Percentiles rank a stretch among this genome's conserved stretches.
Conservation (phyloP, 176 grass and related monocot species). For the Carex kokanica region DNA sequence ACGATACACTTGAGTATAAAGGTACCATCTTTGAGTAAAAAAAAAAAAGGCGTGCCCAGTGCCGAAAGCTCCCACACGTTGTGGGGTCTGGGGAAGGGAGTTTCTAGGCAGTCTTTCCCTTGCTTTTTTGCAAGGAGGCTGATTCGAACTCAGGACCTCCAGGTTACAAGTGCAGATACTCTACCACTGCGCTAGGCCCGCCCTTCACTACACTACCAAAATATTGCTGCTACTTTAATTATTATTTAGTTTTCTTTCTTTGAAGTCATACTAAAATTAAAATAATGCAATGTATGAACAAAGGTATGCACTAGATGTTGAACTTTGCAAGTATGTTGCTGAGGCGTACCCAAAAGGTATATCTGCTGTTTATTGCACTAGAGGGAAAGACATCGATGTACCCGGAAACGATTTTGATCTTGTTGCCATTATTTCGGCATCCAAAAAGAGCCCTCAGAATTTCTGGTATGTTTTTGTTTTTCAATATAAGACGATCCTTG, state of each 20-base stretch:
- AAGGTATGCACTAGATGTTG: constrained; percentile 69
- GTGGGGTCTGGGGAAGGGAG: no score
- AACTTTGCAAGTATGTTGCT: constrained; percentile 76
- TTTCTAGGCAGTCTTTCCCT: no score
- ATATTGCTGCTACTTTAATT: constrained; percentile 10
- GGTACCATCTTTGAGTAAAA: neutral
- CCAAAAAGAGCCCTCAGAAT: constrained; percentile 82
- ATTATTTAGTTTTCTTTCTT: constrained; percentile 28
- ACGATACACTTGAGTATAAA: constrained; percentile 17
- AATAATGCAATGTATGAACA: constrained; percentile 28
- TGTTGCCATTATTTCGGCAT: constrained; percentile 63
- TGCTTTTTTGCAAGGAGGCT: no score
- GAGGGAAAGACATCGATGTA: constrained; percentile 73
- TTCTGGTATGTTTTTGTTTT: constrained; percentile 63
- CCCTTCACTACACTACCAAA: neutral
- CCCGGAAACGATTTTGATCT: constrained; percentile 87
- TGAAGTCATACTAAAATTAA: neutral
- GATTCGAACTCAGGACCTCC: no score
- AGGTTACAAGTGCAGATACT: no score
- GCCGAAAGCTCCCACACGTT: no score
- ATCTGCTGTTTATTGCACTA: constrained; percentile 77
- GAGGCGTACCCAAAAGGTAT: constrained; percentile 90
- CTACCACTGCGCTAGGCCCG: no score
- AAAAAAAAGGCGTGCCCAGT: no score
- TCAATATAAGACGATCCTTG: neutral